These are phyloP conservation scores for Xenoacremonium recifei DNA, from an alignment of 2,329 filamentous ascomycete species.

Conservation along the genomic window DNA sequence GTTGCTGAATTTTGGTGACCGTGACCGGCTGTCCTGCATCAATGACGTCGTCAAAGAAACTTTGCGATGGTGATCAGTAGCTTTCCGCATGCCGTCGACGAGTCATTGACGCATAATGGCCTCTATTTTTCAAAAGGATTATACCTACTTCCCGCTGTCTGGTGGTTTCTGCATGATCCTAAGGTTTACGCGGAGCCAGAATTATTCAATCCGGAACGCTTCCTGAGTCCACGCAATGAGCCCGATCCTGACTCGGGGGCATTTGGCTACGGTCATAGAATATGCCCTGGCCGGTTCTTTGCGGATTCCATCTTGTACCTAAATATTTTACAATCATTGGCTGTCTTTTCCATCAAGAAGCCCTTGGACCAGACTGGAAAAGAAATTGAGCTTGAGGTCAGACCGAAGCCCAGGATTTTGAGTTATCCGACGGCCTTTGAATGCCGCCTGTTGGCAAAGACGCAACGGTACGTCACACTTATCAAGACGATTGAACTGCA, in stretches of 20 bases:
- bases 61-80: constrained; percentile 30
- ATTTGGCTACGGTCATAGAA: constrained; percentile 36
- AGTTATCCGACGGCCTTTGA: constrained; percentile 13
- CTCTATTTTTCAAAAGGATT: constrained; percentile 29
- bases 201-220: constrained; percentile 33
- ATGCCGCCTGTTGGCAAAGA: constrained; percentile 18
- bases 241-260: constrained; percentile 28
- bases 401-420: constrained; percentile 15
- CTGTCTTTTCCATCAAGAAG: constrained; percentile 42
- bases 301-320: constrained; percentile 32
- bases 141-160: constrained; percentile 20
- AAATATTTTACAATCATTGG: constrained; percentile 39
- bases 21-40: constrained; percentile 28
- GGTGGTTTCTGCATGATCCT: constrained; percentile 54
- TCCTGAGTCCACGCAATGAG: constrained; percentile 26
- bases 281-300: constrained; percentile 34
- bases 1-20: constrained; percentile 27
- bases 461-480: constrained; percentile 13
- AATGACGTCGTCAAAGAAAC: constrained; percentile 31
- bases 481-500: constrained; percentile 14
- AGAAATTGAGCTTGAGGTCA: constrained; percentile 16
- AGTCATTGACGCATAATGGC: constrained; percentile 23
- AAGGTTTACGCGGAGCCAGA: constrained; percentile 55
- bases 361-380: constrained; percentile 16
- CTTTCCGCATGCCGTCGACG: constrained; percentile 37